Conservation (phyloP, 2,329 filamentous ascomycete species). For the Sphaerostilbella broomeana region DNA sequence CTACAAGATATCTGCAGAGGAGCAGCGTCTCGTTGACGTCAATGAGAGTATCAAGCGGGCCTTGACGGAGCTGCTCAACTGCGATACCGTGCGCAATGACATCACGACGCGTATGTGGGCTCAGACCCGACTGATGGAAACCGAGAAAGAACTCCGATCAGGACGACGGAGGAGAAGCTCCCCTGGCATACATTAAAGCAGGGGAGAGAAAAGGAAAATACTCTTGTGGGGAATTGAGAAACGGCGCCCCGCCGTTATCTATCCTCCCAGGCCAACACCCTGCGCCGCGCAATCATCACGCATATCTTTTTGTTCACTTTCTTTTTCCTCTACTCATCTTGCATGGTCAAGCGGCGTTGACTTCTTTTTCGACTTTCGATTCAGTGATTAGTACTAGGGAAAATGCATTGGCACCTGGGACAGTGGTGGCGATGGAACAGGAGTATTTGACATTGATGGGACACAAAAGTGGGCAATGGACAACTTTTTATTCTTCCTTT, state of each 20-base stretch:
- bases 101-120: conserved; percentile 50
- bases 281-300: background rate
- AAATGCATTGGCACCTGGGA: no score
- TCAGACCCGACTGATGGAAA: conserved; percentile 53
- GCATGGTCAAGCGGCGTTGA: conserved; percentile 8
- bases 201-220: background rate
- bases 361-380: background rate
- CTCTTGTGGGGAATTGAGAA: conserved; percentile 1
- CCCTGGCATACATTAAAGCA: conserved; percentile 15
- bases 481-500: no score
- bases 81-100: conserved; percentile 46
- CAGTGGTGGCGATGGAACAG: no score
- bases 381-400: background rate
- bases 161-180: conserved; percentile 44
- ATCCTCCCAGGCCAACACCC: no score
- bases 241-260: no score
- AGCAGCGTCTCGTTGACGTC: conserved; percentile 48
- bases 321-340: conserved; percentile 1
- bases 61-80: conserved; percentile 56
- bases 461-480: no score
- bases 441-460: background rate
- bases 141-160: conserved; percentile 51
- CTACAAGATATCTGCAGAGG: conserved; percentile 44
- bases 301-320: background rate
- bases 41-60: conserved; percentile 57